Percentiles rank a stretch among this genome's conserved stretches.
Conservation (phyloP, 2,329 filamentous ascomycete genomes). For the Phaeosphaeria sp. region DNA sequence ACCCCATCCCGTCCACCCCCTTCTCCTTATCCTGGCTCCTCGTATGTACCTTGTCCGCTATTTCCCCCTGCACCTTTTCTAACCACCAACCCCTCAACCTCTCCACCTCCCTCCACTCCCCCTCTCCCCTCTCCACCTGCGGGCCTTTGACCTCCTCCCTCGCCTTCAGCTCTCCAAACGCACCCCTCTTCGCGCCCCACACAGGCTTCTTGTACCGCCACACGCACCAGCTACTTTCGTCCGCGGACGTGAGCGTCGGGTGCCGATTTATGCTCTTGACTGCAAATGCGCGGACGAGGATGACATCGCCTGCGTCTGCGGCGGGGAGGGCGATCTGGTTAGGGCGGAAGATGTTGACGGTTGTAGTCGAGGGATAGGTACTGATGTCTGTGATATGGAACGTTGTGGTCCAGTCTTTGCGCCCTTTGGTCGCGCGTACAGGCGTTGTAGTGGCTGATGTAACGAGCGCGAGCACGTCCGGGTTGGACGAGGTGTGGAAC, state of each 20-base stretch:
- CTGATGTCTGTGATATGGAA: slow-evolving; percentile 50
- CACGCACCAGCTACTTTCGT: slow-evolving; percentile 56
- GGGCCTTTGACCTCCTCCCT: slow-evolving; percentile 55
- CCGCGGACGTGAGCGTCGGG: slow-evolving; percentile 47
- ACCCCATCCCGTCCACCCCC: not conserved
- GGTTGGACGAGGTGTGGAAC: slow-evolving; percentile 41
- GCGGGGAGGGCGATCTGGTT: slow-evolving; percentile 51
- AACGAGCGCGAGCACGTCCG: slow-evolving; percentile 56
- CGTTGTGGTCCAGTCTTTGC: slow-evolving; percentile 52
- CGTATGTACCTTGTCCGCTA: slow-evolving; percentile 23
- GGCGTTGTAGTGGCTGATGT: slow-evolving; percentile 40
- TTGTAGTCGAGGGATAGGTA: slow-evolving; percentile 28
- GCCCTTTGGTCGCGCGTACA: slow-evolving; percentile 49
- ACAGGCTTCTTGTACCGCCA: slow-evolving; percentile 49
- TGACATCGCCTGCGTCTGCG: slow-evolving; percentile 51
- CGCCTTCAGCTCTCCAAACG: slow-evolving; percentile 35
- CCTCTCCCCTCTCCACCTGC: slow-evolving; percentile 53
- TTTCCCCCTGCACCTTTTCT: slow-evolving; percentile 14
- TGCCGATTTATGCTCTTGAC: slow-evolving; percentile 51
- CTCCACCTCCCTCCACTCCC: slow-evolving; percentile 52
- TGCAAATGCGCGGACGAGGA: slow-evolving; percentile 52
- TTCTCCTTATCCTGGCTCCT: slow-evolving; percentile 10
- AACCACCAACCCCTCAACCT: slow-evolving; percentile 52
- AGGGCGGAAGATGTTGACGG: slow-evolving; percentile 53
- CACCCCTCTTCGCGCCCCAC: slow-evolving; percentile 34